These are phyloP conservation scores for Ceratocystis cubensis DNA, from an alignment of 2,329 filamentous ascomycete species.

Conservation along the genomic window DNA sequence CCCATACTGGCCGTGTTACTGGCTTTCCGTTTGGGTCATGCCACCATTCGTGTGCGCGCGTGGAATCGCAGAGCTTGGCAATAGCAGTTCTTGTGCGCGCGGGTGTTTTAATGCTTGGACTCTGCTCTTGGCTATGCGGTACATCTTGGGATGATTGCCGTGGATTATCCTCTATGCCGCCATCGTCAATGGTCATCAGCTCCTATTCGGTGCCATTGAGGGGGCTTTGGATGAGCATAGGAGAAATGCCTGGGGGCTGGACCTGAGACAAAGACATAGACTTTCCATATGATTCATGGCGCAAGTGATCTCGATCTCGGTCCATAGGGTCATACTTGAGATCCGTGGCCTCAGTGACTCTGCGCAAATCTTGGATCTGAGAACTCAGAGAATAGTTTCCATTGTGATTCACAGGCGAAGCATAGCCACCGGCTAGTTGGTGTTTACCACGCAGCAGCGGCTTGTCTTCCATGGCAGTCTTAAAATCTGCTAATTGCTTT, in stretches of 20 bases:
- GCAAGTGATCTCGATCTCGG: neutral
- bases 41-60: neutral
- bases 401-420: neutral
- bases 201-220: neutral
- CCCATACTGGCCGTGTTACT: neutral
- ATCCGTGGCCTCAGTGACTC: neutral
- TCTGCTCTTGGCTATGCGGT: neutral
- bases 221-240: neutral
- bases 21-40: neutral
- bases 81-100: neutral
- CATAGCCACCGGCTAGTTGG: neutral
- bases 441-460: neutral
- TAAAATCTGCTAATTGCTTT: neutral
- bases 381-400: neutral
- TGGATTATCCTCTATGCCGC: neutral
- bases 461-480: neutral
- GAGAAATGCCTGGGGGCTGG: neutral
- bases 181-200: neutral
- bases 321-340: neutral
- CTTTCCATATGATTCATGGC: neutral
- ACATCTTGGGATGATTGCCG: neutral
- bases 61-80: neutral
- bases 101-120: neutral
- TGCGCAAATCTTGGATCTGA: neutral
- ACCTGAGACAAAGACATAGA: neutral